Evolutionary conservation across 2,329 filamentous ascomycete genomes (phyloP), one percentile per base, ranked within the genome.

Genomic region (Pestalotiopsis fici): DNA sequence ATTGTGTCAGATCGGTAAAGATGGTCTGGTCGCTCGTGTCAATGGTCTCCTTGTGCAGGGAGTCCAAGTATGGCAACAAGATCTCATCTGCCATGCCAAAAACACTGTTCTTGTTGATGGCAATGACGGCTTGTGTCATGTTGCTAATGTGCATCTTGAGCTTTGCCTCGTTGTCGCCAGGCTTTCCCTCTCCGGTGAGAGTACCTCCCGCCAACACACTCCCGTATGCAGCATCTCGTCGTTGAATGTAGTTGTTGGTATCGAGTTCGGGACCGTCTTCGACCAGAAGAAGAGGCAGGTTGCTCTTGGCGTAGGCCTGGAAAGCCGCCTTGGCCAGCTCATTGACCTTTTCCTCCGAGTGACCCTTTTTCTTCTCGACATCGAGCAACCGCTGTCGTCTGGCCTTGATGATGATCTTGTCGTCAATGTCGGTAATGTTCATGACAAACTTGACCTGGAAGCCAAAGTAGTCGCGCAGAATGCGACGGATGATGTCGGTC

Each of bases 341-440:
- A 12, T 76, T 74, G 4, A 85, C 78, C 67, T 87, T 81, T 18
- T 83, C 79, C 12, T 82, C 72, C 7, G 84, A 80, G 69, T 87
- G 83, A 18, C 76, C 76, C 77, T 97, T 96, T 77, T 93, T 91
- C 79, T 90, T 89, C 68, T 92, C 89, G 77, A 93, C 91, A 69
- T 95, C 88, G 67, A 97, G 90, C 43, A 98, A 81, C 76, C 94
- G 88, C 75, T 96, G 91, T 80, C 96, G 90, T 75, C 95, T 86
- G 15, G 92, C 86, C 72, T 85, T 85, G 77, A 88, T 83, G 71
- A 88, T 88, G 68, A 88, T 88, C 85, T 92, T 92, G 79, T 93
- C 90, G 73, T 94, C 92, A 50, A 95, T 87, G 74, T 95, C 94
- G 31, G 94, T 97, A 70, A 96, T 94, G 81, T 97, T 97, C 91